phyloP scores from a whole-genome alignment of 257 asterid genomes.

The Voacanga thouarsii region DNA sequence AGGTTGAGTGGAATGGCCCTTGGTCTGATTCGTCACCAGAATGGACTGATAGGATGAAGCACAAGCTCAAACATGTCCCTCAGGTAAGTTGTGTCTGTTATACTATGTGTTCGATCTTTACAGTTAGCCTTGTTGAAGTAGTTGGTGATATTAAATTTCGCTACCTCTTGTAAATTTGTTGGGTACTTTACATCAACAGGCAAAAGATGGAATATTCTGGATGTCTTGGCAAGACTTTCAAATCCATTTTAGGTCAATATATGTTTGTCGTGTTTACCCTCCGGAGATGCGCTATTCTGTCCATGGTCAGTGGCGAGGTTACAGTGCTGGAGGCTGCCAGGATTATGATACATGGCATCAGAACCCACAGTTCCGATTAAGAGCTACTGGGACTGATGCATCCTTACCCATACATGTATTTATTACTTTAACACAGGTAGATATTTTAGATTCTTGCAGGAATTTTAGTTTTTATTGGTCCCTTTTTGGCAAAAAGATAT shows the following conservation, averaged over 20 bases:
- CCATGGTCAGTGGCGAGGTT: conserved; percentile 98
- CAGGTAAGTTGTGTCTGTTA: conserved; percentile 47
- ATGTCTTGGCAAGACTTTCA: conserved; percentile 99
- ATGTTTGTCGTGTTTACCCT: conserved; percentile 97
- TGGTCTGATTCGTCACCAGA: conserved; percentile 98
- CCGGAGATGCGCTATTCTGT: conserved; percentile 94
- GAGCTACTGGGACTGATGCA: conserved; percentile 88
- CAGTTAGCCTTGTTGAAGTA: not conserved
- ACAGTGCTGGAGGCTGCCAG: conserved; percentile 99
- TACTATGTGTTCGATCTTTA: not conserved
- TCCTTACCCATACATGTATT: conserved; percentile 91
- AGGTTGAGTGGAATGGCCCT: conserved; percentile 99
- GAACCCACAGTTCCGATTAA: conserved; percentile 89
- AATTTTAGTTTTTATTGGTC: not conserved
- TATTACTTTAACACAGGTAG: conserved; percentile 94
- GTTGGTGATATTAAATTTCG: not conserved
- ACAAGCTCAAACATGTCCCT: conserved; percentile 90
- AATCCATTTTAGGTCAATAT: conserved; percentile 94
- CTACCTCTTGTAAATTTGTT: not conserved
- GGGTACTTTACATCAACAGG: conserved; percentile 39
- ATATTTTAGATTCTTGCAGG: not conserved
- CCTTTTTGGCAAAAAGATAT: conserved; percentile 8
- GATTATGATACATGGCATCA: conserved; percentile 99
- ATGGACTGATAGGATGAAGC: conserved; percentile 98
- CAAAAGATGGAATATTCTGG: conserved; percentile 97